Evolutionary conservation across 805 yeast genomes (phyloP).

Genomic region (Yarrowia sp.): DNA sequence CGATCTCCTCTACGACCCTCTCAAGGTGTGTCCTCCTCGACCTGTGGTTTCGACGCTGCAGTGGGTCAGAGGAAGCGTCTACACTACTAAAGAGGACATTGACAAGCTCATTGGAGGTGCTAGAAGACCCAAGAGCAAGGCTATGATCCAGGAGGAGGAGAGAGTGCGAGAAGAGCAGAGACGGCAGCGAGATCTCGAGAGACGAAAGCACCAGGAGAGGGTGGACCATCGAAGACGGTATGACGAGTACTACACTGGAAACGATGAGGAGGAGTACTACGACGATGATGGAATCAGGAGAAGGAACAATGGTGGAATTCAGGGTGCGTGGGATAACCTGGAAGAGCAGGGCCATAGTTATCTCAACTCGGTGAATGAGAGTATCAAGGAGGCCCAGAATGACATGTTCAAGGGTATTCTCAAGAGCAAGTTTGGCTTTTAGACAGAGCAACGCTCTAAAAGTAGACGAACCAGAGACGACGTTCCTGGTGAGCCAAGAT

Average conservation of each 20-base stretch:
- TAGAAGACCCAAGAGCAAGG: conserved; percentile 59
- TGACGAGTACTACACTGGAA: background rate
- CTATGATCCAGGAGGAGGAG: conserved; percentile 35
- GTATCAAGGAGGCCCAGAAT: conserved; percentile 34
- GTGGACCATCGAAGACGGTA: background rate
- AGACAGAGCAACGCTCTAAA: background rate
- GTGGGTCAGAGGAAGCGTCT: conserved; percentile 79
- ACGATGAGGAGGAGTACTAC: background rate
- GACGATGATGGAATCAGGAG: conserved; percentile 28
- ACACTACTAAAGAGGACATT: conserved; percentile 60
- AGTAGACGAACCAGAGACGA: too few relatives aligned
- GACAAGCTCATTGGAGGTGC: conserved; percentile 71
- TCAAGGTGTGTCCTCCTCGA: conserved; percentile 66
- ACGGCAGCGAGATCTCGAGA: conserved; percentile 31
- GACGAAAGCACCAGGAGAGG: conserved; percentile 8
- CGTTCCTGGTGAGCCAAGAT: too few relatives aligned
- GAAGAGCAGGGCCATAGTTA: conserved; percentile 49
- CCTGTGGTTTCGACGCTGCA: conserved; percentile 77
- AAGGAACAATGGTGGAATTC: conserved; percentile 40
- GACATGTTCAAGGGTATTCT: conserved; percentile 32
- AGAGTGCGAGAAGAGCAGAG: conserved; percentile 32
- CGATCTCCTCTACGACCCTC: conserved; percentile 69
- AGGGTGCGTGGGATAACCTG: conserved; percentile 44
- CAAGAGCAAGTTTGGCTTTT: conserved; percentile 31
- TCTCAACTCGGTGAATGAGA: conserved; percentile 43